A percentile compares a stretch with the other conserved stretches of the same genome.
Evolutionary conservation across 2,329 filamentous ascomycete genomes (phyloP).

Genomic region (Coniochaeta hoffmannii): DNA sequence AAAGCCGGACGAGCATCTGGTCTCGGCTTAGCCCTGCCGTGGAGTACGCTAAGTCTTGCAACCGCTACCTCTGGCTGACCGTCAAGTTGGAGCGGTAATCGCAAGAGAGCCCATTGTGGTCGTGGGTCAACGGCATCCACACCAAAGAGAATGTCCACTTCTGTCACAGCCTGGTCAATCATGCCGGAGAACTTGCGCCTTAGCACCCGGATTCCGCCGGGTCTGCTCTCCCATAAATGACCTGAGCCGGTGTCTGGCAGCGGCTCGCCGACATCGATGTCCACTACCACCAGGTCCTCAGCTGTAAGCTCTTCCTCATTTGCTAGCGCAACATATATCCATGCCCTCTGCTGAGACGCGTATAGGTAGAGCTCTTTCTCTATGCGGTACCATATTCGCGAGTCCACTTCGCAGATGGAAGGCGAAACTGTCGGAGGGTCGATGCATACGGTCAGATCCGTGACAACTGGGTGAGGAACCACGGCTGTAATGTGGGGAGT

Average conservation of each 20-base stretch:
- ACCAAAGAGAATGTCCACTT: constrained; percentile 62
- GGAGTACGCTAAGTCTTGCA: constrained; percentile 26
- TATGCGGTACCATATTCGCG: constrained; percentile 49
- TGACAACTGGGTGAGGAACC: constrained; percentile 17
- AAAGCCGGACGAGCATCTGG: constrained; percentile 18
- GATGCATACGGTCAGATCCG: constrained; percentile 23
- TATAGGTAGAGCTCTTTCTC: constrained; percentile 40
- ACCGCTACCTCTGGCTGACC: constrained; percentile 22
- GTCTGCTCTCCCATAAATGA: constrained; percentile 52
- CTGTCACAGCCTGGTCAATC: constrained; percentile 43
- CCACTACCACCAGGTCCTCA: constrained; percentile 54
- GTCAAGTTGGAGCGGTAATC: constrained; percentile 25
- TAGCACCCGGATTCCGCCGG: constrained; percentile 59
- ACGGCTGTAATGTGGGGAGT: constrained; percentile 14
- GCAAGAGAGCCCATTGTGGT: constrained; percentile 24
- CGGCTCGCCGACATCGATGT: constrained; percentile 51
- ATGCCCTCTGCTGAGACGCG: constrained; percentile 54
- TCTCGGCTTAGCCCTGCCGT: constrained; percentile 16
- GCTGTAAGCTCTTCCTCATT: constrained; percentile 55
- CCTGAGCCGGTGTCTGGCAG: constrained; percentile 26
- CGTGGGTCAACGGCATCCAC: constrained; percentile 23
- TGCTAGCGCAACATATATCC: constrained; percentile 55
- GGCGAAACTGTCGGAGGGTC: constrained; percentile 14
- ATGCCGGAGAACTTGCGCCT: constrained; percentile 34
- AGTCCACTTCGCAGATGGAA: constrained; percentile 17